Conservation (phyloP, 805 yeast species). For the Sugiyamaella qingdaonensis region DNA sequence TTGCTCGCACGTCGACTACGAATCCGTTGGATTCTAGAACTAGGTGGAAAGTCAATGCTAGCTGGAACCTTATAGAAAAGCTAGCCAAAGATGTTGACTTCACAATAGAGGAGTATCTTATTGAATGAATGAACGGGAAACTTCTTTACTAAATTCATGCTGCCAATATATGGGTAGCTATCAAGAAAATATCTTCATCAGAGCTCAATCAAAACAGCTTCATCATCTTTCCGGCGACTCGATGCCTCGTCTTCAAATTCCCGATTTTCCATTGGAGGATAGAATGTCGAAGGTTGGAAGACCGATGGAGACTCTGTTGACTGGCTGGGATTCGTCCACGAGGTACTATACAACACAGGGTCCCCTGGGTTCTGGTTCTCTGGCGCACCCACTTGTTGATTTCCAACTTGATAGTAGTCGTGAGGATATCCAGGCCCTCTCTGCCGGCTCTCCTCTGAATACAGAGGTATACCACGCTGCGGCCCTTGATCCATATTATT, state of each 20-base stretch:
- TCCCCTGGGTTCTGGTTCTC: no score
- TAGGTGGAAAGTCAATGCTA: slow-evolving; percentile 74
- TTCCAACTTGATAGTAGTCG: no score
- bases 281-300: neutral
- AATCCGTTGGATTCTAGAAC: slow-evolving; percentile 64
- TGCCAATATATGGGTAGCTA: neutral
- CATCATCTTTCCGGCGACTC: slow-evolving; percentile 15
- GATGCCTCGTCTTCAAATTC: neutral
- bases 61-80: slow-evolving; percentile 58
- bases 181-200: slow-evolving; percentile 2
- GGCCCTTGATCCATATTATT: neutral
- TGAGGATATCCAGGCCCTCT: no score
- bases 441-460: no score
- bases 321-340: no score
- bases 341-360: no score
- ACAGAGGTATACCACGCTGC: no score
- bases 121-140: slow-evolving; percentile 28
- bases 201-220: slow-evolving; percentile 24
- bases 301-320: no score
- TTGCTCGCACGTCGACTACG: slow-evolving; percentile 37
- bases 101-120: slow-evolving; percentile 59
- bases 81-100: slow-evolving; percentile 63
- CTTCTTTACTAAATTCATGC: neutral
- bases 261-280: neutral
- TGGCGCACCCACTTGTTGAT: no score